Evolutionary conservation across 495 filamentous ascomycete species (phyloP).

Genomic region (Lentithecium fluviatile): DNA sequence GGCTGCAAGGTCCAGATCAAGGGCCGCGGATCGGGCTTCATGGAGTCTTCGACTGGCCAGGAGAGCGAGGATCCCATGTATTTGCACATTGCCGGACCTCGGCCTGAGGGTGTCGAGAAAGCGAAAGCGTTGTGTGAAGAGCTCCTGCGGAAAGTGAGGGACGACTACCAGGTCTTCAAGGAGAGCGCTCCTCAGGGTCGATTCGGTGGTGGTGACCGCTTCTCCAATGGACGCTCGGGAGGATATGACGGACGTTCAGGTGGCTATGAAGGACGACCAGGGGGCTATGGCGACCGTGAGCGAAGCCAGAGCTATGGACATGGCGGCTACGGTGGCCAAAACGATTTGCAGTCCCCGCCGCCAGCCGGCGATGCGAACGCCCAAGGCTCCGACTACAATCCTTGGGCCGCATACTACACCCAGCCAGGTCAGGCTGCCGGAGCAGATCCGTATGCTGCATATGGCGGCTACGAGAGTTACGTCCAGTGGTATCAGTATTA

Average conservation of each 20-base stretch:
- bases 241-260: too few species aligned
- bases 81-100: slow-evolving; percentile 88
- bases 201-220: slow-evolving; percentile 38
- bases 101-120: slow-evolving; percentile 77
- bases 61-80: slow-evolving; percentile 97
- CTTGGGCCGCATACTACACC: slow-evolving; percentile 57
- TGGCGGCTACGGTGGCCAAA: slow-evolving; percentile 25
- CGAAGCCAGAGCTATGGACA: slow-evolving; percentile 32
- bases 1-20: slow-evolving; percentile 96
- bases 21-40: slow-evolving; percentile 91
- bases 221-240: slow-evolving; percentile 20
- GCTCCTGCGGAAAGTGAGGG: slow-evolving; percentile 75
- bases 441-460: slow-evolving; percentile 84
- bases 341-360: slow-evolving; percentile 25
- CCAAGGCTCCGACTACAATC: slow-evolving; percentile 55
- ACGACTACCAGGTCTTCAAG: slow-evolving; percentile 88
- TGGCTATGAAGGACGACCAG: not conserved
- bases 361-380: slow-evolving; percentile 42
- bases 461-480: slow-evolving; percentile 76
- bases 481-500: slow-evolving; percentile 64
- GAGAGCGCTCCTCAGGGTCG: slow-evolving; percentile 60
- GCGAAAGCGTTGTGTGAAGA: slow-evolving; percentile 88
- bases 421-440: slow-evolving; percentile 30
- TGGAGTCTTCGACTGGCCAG: slow-evolving; percentile 73
- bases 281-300: slow-evolving; percentile 35